Evolutionary conservation across 192 early-diverging fungal genomes (phyloP).

Genomic region (Backusella psychrophila): DNA sequence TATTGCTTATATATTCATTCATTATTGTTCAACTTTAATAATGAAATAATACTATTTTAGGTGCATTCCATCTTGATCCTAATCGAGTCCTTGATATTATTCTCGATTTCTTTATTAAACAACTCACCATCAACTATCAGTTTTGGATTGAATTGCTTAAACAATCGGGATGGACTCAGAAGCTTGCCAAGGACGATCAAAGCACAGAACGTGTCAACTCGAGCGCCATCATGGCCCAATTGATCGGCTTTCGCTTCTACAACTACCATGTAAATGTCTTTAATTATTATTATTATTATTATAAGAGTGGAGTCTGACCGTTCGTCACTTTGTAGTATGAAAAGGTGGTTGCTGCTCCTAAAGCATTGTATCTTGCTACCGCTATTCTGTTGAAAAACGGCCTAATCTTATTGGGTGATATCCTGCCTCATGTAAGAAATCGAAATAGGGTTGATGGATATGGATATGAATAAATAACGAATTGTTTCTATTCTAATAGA

Average conservation of each 20-base stretch:
- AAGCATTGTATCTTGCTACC: slow-evolving; percentile 49
- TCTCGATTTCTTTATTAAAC: slow-evolving; percentile 72
- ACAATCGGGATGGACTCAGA: slow-evolving; percentile 44
- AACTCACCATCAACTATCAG: slow-evolving; percentile 60
- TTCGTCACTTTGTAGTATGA: not conserved
- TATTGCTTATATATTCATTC: no score
- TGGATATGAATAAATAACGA: not conserved
- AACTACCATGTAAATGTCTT: slow-evolving; percentile 47
- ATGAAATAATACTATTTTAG: slow-evolving; percentile 8
- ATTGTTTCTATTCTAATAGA: slow-evolving; percentile 6
- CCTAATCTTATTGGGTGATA: slow-evolving; percentile 51
- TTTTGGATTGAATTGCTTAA: slow-evolving; percentile 71
- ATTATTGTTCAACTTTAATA: not conserved
- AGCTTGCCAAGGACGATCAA: not conserved
- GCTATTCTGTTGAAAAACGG: slow-evolving; percentile 56
- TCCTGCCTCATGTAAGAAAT: slow-evolving; percentile 58
- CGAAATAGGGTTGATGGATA: not conserved
- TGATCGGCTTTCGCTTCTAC: slow-evolving; percentile 77
- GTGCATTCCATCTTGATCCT: slow-evolving; percentile 81
- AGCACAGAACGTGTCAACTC: not conserved
- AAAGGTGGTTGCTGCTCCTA: slow-evolving; percentile 32
- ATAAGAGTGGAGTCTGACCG: not conserved
- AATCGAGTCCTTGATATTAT: slow-evolving; percentile 80
- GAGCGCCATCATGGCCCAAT: slow-evolving; percentile 47
- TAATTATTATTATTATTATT: not conserved